Evolutionary conservation across 805 yeast genomes (phyloP), one percentile per base, ranked within the genome.

Genomic region (Metschnikowia proteae): DNA sequence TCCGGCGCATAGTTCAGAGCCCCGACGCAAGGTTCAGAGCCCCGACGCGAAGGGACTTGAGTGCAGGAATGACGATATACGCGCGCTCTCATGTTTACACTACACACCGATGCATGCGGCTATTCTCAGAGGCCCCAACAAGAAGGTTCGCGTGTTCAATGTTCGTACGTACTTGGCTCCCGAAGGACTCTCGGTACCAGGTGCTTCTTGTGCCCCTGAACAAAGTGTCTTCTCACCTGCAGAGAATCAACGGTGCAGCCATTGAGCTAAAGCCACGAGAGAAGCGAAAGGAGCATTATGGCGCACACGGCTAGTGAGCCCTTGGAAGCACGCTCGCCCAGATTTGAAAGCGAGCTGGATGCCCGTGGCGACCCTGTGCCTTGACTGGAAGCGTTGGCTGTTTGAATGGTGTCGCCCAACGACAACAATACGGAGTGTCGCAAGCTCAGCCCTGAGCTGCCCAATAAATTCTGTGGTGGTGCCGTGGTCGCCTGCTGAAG

Each of bases 401-500:
- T 43, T 30, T 34, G 50, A 1, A 43, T 37, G 6, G 35, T 32
- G 35, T 43, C 39, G 11, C 37, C 46, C 11, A 50, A 17, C n/a
- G 47, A 22, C 31, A 50, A 28, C 22, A 47, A 13, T 11, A 43
- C 34, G 8, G 45, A 38, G 27, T 11, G 17, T 8, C 28, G 11
- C 5, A 39, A 22, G 9, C 35, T 30, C 22, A 29, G 22, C 11
- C 13, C 37, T n/a, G 34, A 25, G 41, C 9, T 27, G 10, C 23
- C 37, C 26, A 42, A 10, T 1, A 10, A 32, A 4, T 38, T 27
- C 32, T 33, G 45, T 22, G 46, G 27, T 0, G 52, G 52, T 3
- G 45, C 32, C 17, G 47, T 35, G 2, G 56, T 49, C 23, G 49
- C 34, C 38, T 52, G 57, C 30, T 48, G 52, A 34, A 56, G 58